Evolutionary conservation across 2,329 filamentous ascomycete species (phyloP), one percentile per base, ranked within the genome.

Genomic region (Scedosporium aurantiacum): DNA sequence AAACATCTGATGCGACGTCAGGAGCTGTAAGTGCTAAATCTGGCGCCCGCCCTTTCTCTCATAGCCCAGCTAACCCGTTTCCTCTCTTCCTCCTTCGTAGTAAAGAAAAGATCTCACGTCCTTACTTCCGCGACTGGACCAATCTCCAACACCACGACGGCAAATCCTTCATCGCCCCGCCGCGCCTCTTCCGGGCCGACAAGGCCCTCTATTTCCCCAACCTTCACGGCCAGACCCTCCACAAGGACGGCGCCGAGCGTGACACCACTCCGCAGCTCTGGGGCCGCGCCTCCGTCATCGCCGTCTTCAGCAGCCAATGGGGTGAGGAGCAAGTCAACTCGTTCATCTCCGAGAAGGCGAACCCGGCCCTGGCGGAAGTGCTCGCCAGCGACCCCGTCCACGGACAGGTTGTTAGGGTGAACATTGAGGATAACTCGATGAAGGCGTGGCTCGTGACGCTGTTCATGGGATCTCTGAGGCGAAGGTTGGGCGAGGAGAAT

Each of bases 81-180:
- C 12, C 54, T 10, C 25, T 32, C 4, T 10, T 8, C 61, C 21
- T 8, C 12, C 16, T 18, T 18, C 16, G 43, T 50, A 90, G 87
- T 60, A 89, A 89, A 54, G 81, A 83, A 66, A 85, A 91, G 72
- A 87, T 95, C 70, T 79, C 87, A 21, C 89, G 90, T 63, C 92
- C 93, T 2, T 99, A 99, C 75, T 99, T 96, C 77, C 89, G 91
- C 72, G 93, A 99, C 79, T 97, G 91, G 89, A 84, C 84, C 63
- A 94, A 95, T 75, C 83, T 97, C 73, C 80, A 81, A 60, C 82
- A 87, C 66, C 87, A 94, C 75, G 85, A 91, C 68, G 94, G 94
- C 69, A 99, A 99, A 75, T 91, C 91, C 25, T 99, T 97, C 76
- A 78, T 93, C 59, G 86, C 91, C 21, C 93, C 93, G 43, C 84